Conservation (phyloP, 805 yeast genomes). For the Pichia kluyveri region DNA sequence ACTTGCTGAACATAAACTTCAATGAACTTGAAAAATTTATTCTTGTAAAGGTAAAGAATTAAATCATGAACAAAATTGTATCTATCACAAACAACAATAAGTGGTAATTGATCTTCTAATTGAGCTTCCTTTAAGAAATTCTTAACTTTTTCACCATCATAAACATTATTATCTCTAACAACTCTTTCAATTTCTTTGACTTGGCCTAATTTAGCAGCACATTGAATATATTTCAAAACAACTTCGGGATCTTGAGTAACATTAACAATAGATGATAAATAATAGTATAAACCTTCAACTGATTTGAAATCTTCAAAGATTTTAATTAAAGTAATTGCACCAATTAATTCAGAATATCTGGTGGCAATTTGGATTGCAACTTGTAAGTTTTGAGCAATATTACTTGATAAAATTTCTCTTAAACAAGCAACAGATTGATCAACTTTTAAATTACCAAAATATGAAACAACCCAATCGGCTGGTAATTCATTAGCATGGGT, state of each 20-base stretch:
- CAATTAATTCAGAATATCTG: slow-evolving; percentile 88
- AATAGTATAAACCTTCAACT: slow-evolving; percentile 89
- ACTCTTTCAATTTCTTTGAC: slow-evolving; percentile 91
- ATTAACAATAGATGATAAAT: slow-evolving; percentile 87
- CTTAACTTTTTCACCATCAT: slow-evolving; percentile 95
- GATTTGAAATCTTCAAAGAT: slow-evolving; percentile 91
- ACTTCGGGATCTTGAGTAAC: slow-evolving; percentile 90
- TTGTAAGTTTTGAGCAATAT: slow-evolving; percentile 76
- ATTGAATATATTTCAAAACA: slow-evolving; percentile 90
- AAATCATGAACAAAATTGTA: slow-evolving; percentile 87
- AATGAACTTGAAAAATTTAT: slow-evolving; percentile 91
- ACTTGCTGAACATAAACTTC: slow-evolving; percentile 98
- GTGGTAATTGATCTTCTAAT: slow-evolving; percentile 90
- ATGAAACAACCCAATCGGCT: slow-evolving; percentile 86
- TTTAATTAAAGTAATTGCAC: slow-evolving; percentile 76
- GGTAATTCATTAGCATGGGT: slow-evolving; percentile 80
- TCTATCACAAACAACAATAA: slow-evolving; percentile 94
- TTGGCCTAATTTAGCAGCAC: slow-evolving; percentile 88
- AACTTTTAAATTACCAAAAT: slow-evolving; percentile 88
- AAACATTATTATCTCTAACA: slow-evolving; percentile 87
- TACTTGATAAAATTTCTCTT: slow-evolving; percentile 71
- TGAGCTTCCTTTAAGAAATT: slow-evolving; percentile 92
- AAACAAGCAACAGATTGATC: slow-evolving; percentile 87
- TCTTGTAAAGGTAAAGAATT: slow-evolving; percentile 87
- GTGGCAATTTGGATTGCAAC: slow-evolving; percentile 94